phyloP scores from a whole-genome alignment of 331 rosid species.

The Pyrus hybrid region DNA sequence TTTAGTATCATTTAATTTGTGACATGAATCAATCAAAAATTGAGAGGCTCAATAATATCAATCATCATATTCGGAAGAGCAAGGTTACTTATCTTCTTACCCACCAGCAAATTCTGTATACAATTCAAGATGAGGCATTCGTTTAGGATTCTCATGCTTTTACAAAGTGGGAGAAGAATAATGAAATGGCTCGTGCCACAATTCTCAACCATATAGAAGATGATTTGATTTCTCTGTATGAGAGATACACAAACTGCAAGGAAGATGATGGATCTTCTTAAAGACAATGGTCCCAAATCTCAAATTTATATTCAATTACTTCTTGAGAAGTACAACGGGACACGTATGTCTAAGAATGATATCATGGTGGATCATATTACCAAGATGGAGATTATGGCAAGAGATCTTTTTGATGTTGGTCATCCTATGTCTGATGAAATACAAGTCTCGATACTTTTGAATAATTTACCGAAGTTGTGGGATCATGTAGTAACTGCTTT shows the following conservation, averaged over 20 bases:
- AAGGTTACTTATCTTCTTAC: neutral
- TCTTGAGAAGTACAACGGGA: neutral
- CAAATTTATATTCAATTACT: neutral
- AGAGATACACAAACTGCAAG: neutral
- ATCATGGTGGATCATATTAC: neutral
- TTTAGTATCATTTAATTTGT: too few species aligned
- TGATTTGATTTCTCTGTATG: neutral
- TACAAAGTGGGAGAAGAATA: neutral
- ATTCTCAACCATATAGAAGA: neutral
- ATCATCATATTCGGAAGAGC: neutral
- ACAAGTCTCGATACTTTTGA: neutral
- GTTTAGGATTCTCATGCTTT: neutral
- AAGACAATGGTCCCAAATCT: neutral
- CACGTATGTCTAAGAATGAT: neutral
- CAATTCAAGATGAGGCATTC: neutral
- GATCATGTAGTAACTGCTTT: neutral
- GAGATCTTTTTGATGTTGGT: neutral
- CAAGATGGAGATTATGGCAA: neutral
- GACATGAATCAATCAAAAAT: neutral
- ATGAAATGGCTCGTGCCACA: neutral
- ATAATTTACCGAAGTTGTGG: neutral
- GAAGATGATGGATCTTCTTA: neutral
- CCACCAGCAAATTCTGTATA: neutral
- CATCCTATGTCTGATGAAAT: neutral
- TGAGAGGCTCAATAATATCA: neutral